Evolutionary conservation across 257 asterid genomes (phyloP), one percentile per base, ranked within the genome.

Genomic region (Jacaranda copaia): DNA sequence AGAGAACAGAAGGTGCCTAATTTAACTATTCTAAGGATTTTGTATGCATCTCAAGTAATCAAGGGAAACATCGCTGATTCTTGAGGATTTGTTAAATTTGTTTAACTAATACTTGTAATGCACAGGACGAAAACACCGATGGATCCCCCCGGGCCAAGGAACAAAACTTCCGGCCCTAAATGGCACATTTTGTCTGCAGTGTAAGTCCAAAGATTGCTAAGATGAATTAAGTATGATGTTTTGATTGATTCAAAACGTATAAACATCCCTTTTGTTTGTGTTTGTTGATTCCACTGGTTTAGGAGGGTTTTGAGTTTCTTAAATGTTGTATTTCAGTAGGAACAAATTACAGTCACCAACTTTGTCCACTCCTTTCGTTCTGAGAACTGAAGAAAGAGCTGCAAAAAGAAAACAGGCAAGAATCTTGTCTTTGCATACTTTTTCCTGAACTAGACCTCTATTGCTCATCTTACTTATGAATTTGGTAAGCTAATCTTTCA

Each of bases 321-420:
- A 60, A 12, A 19, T 36, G 56, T 20, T 69, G 72, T 59, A n/a
- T 79, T 71, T 76, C 90, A 88, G 97, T 72, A 84, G 96, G 38
- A 91, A 88, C 84, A 93, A 87, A 81, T 69, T 91, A 72, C 96
- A 87, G 77, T 88, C 98, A 8, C 98, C 97, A 48, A 74, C 88
- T 49, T 63, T 80, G 25, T 84, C 94, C 48, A 85, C 97, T 74
- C 99, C 98, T 11, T 90, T 95, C 59, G 65, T 81, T 15, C 81
- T 95, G 76, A 88, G 98, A 73, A 95, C 99, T 35, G 98, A 93
- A 88, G 98, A 95, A 88, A 88, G 99, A 85, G 99, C 97, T 71
- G 89, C 97, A 65, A 90, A 84, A 82, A 90, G 99, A 78, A 95
- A 95, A 82, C 98, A 95, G 94, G 99, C 82, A 83, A 80, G 89